Base-by-base conservation (phyloP, 371 early-diverging fungal species). In the Mucor saturninus region DNA sequence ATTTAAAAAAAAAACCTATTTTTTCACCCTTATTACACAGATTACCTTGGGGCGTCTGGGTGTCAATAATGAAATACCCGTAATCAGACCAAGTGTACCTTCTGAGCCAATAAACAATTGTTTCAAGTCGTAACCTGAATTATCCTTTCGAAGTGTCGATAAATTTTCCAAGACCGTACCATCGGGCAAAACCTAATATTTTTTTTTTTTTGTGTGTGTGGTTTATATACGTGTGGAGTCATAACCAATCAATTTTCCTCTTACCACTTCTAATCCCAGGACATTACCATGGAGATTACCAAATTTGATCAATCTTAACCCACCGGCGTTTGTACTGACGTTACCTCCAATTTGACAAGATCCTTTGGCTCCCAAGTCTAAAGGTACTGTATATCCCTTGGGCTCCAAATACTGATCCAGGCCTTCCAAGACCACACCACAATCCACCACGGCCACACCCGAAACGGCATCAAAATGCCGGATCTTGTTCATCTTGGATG, bases 91-190 rank as follows among this genome's bases (percentile, higher is more conserved):
- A 39, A 98, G 69, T 1, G 96, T 94, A n/a, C 98, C 98, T 69
- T 98, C 98, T 1, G 93, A 84, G 2, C 98, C 98, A 61, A 98
- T 95, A 70, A 98, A 96, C 28, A 98, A 72, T 65, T 98, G 95
- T 76, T 97, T 97, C 45, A 98, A 73, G 69, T 98, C 94, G 59
- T 94, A 96, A 0, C 98, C 96, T 30, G 95, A 92, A 76, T 91
- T 97, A 72, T 89, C 98, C 78, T 87, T 96, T 56, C 90, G 85
- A 69, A 93, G 70, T 0, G 92, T 87, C 3, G 85, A 83, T 39
- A 95, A 74, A 40, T 90, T 93, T 39, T 97, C 88, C 51, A 98
- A 73, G 2, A 98, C 76, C 0, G 90, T 89, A 0, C 98, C 98
- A 68, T 97, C 94, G 0, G 98, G 85, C 35, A 96, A 74, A 0